Evolutionary conservation across 495 filamentous ascomycete species (phyloP).

Genomic region (Paragyromitra xinjiangensis): DNA sequence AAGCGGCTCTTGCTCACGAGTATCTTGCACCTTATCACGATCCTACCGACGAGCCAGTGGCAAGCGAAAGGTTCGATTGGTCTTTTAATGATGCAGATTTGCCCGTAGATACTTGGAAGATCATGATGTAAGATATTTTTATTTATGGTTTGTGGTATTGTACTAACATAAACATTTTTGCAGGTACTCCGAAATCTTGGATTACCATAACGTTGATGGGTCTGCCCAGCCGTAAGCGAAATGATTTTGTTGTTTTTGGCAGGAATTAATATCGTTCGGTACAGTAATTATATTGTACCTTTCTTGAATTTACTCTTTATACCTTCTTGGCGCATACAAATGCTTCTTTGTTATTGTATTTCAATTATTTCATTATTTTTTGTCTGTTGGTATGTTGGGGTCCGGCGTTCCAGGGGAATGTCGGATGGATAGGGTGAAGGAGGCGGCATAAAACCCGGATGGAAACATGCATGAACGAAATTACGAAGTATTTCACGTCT

Average conservation of each 20-base stretch:
- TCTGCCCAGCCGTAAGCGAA: conserved; percentile 39
- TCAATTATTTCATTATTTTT: conserved; percentile 43
- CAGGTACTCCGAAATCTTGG: conserved; percentile 99
- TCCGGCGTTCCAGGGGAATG: conserved; percentile 45
- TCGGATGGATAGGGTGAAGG: conserved; percentile 10
- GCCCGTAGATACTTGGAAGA: conserved; percentile 99
- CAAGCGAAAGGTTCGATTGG: conserved; percentile 99
- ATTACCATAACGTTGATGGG: conserved; percentile 92
- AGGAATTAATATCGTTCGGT: conserved; percentile 29
- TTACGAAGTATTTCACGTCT: conserved; percentile 40
- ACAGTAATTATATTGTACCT: conserved; percentile 44
- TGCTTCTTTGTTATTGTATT: conserved; percentile 44
- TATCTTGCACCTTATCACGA: conserved; percentile 98
- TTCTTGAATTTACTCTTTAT: conserved; percentile 49
- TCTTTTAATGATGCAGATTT: conserved; percentile 99
- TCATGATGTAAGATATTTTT: conserved; percentile 85
- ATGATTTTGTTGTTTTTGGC: too few species aligned
- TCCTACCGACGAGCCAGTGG: conserved; percentile 91
- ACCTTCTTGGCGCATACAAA: conserved; percentile 55
- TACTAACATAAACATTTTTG: conserved; percentile 39
- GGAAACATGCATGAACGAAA: conserved; percentile 40
- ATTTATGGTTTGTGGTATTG: neutral
- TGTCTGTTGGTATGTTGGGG: conserved; percentile 32
- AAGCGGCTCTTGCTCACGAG: conserved; percentile 84
- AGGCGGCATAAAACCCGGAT: conserved; percentile 15